A percentile compares a stretch with the other conserved stretches of the same genome.
These are phyloP conservation scores for Rhodocollybia butyracea DNA, from an alignment of 768 basidiomycete genomes.

Conservation along the genomic window DNA sequence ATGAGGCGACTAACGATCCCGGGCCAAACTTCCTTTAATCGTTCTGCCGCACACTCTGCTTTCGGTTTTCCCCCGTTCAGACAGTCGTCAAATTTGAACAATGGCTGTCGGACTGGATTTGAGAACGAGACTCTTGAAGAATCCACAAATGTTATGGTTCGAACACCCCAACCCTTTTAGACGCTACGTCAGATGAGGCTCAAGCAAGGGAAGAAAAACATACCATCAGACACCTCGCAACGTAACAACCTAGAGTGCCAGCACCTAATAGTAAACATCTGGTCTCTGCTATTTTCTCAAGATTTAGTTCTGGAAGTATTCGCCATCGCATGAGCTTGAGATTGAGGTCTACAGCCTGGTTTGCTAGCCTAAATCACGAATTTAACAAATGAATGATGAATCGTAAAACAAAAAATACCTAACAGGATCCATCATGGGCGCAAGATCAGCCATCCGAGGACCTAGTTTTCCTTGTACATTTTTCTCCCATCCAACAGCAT, in stretches of 20 bases:
- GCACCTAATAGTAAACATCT: slow-evolving; percentile 88
- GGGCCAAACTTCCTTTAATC: slow-evolving; percentile 86
- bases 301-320: slow-evolving; percentile 82
- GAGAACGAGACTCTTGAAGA: slow-evolving; percentile 92
- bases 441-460: slow-evolving; percentile 85
- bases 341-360: slow-evolving; percentile 97
- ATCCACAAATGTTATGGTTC: slow-evolving; percentile 91
- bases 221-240: slow-evolving; percentile 88
- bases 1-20: slow-evolving; percentile 64
- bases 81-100: slow-evolving; percentile 95
- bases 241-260: slow-evolving; percentile 96
- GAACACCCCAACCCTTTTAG: slow-evolving; percentile 91
- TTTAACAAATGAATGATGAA: not conserved
- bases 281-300: slow-evolving; percentile 82
- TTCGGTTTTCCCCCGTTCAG: slow-evolving; percentile 91
- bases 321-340: slow-evolving; percentile 98
- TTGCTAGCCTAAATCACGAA: slow-evolving; percentile 63
- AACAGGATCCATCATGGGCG: slow-evolving; percentile 93
- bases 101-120: slow-evolving; percentile 94
- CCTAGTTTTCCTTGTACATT: slow-evolving; percentile 84
- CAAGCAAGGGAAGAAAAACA: not conserved
- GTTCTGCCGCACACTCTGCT: slow-evolving; percentile 84
- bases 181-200: not conserved
- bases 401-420: slow-evolving; percentile 38
- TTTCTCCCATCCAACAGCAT: slow-evolving; percentile 95